Evolutionary conservation across 2,329 filamentous ascomycete genomes (phyloP).

Genomic region (Aspergillus viridinutans): DNA sequence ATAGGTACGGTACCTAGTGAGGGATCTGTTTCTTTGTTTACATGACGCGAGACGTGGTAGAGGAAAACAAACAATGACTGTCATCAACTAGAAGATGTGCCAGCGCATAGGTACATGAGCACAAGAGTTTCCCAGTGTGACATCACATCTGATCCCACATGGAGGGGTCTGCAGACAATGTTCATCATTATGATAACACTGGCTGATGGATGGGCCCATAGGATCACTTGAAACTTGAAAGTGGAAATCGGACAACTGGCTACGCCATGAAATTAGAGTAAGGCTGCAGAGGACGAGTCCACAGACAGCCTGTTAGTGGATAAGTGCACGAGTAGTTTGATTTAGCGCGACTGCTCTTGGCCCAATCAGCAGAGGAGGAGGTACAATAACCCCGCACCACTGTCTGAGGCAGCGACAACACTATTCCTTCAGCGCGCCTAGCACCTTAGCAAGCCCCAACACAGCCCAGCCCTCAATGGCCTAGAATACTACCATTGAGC

Average conservation of each 20-base stretch:
- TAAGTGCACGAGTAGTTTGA: constrained; percentile 9
- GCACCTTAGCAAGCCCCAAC: not conserved
- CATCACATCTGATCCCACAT: not conserved
- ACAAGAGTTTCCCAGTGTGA: not conserved
- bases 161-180: not conserved
- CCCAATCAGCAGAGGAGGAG: constrained; percentile 12
- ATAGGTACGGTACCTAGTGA: not conserved
- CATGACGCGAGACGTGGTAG: not conserved
- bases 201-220: constrained; percentile 1
- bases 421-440: not conserved
- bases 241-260: not conserved
- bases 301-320: not conserved
- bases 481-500: not conserved
- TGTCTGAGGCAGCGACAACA: not conserved
- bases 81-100: not conserved
- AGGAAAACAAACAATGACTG: not conserved
- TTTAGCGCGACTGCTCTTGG: constrained; percentile 5
- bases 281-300: constrained; percentile 7
- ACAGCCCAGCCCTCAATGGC: not conserved
- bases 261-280: constrained; percentile 11
- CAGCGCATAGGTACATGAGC: constrained; percentile 6
- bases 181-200: constrained; percentile 12
- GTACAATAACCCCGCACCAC: constrained; percentile 14
- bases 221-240: not conserved
- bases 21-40: constrained; percentile 4